Conservation (phyloP, 345 rosid genomes). For the Eucalyptus rudis region DNA sequence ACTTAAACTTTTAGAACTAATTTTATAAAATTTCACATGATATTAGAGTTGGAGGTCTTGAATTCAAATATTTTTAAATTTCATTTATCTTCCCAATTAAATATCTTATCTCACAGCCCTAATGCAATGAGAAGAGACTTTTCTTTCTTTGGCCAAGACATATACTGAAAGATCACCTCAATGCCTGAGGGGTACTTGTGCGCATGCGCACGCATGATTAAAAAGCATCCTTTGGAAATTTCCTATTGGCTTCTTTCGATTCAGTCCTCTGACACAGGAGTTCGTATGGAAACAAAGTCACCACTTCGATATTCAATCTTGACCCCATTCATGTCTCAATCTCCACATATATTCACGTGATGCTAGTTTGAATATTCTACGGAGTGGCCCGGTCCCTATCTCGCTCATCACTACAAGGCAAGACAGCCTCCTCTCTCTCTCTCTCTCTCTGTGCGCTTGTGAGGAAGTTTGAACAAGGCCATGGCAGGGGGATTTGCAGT, state of each 20-base stretch:
- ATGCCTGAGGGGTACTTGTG: neutral
- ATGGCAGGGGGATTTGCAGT: constrained; percentile 32
- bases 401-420: neutral
- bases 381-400: neutral
- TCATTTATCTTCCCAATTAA: no score
- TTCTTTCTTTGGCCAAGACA: neutral
- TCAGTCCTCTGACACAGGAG: neutral
- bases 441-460: neutral
- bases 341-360: neutral
- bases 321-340: neutral
- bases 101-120: no score
- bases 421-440: neutral
- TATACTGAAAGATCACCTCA: neutral
- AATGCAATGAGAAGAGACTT: neutral
- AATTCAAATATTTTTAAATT: no score
- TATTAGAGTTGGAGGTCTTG: rapidly evolving
- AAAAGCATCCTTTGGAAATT: neutral
- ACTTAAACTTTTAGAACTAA: no score
- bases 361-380: neutral
- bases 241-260: neutral
- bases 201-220: neutral
- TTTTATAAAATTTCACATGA: rapidly evolving
- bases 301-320: neutral
- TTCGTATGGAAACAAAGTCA: neutral
- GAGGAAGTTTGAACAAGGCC: neutral